Evolutionary conservation across 305 asterid species (phyloP), one percentile per base, ranked within the genome.

Genomic region (Plantago lanceolata): DNA sequence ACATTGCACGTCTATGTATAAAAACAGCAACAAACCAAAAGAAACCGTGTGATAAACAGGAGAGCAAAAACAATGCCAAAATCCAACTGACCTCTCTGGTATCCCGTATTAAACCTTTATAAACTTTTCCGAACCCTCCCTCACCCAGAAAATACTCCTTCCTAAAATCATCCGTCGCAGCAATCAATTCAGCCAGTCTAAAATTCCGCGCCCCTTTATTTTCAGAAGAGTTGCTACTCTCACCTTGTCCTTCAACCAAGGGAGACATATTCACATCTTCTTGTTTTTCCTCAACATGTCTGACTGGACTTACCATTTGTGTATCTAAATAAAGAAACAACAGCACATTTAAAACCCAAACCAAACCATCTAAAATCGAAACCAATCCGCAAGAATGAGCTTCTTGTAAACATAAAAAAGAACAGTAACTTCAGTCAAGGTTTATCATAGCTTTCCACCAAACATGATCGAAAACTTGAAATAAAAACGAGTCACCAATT

Each of bases 51-150:
- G 56, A 21, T 3, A 8, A 14, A 15, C 44, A 35, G 44, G 13
- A 35, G 11, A 35, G 13, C 44, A 16, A 51, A 11, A 1, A 0
- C 44, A 18, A 37, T 57, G 28, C 17, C 45, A 40, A 24, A 45
- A 14, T 61, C 37, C 40, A 64, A 79, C 81, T 76, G 50, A 82
- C 87, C 87, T 82, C 71, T 47, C 63, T 70, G 4, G 81, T 71
- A 62, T 66, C 75, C 35, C 58, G 70, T 65, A 82, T 57, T 44
- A 13, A 63, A 19, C 87, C 87, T 73, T 77, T 77, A 63, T 76
- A 82, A 20, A 82, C 87, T 70, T 66, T 75, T 57, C 87, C 87
- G 6, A 82, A 82, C 14, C 87, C 87, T 35, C 87, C 87, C 71
- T 82, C 85, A 0, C 87, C 87, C 0, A 82, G 61, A 59, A 76